Evolutionary conservation across 352 stramenopile genomes (phyloP), one percentile per base, ranked within the genome.

Genomic region (Globisporangium recalcitrans): DNA sequence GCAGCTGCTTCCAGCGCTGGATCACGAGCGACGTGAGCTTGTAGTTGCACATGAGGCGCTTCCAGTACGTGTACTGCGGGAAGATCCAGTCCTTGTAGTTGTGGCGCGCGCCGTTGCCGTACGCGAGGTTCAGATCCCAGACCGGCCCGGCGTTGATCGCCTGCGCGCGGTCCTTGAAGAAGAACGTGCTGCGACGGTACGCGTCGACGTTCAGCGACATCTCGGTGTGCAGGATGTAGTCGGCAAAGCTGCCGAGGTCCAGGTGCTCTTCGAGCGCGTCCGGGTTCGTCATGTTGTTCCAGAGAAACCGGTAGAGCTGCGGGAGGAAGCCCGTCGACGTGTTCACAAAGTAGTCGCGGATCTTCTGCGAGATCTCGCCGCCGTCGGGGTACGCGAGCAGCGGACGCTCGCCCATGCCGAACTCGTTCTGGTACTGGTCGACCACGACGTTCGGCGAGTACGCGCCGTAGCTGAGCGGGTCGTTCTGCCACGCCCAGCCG

Each of bases 151-250:
- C 83, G 55, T 92, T 90, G 60, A 92, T 90, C 4, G 83, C 70
- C 56, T 88, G 75, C 21, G 79, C 66, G 9, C 82, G 77, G 66
- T 91, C 82, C 60, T 91, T 91, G 63, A 88, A 86, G 71, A 82
- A 92, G 65, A 82, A 92, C 36, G 80, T 87, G 62, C 80, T 90
- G n/a, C 79, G 79, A 9, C 79, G 73, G 61, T 92, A 92, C 1
- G 83, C 80, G 58, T 92, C 83, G 16, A 89, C 78, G 61, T 92
- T 92, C 49, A 90, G 71, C 19, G 80, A 90, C 79, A 88, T 86
- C 70, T 92, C 83, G 1, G 83, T 92, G 75, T 92, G 83, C 59
- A 92, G 63, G 46, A 92, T 67, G 53, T 92, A 90, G 60, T 92
- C 83, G 47, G 76, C 83, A 51, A 78, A 90, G 26, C 79, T 90